phyloP scores from a whole-genome alignment of 192 early-diverging fungal species.

The Dimargaris cristalligena region DNA sequence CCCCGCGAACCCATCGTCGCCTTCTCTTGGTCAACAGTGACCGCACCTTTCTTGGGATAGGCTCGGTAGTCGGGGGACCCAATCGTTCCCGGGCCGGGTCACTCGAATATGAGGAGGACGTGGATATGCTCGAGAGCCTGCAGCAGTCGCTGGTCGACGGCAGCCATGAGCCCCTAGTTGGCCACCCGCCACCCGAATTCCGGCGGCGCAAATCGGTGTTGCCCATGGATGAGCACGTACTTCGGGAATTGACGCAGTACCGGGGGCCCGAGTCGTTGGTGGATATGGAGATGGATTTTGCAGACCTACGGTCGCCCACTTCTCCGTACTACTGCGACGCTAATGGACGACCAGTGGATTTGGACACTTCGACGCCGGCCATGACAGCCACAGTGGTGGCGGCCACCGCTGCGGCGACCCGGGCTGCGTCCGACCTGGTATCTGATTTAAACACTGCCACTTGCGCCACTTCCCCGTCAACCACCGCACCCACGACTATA shows the following conservation, averaged over 20 bases:
- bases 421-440: too few species aligned
- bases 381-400: too few species aligned
- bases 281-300: conserved; percentile 6
- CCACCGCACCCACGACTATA: too few species aligned
- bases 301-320: background rate
- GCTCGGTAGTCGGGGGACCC: too few species aligned
- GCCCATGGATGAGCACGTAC: conserved; percentile 42
- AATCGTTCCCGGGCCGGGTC: background rate
- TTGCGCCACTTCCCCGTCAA: too few species aligned
- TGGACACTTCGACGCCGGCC: too few species aligned
- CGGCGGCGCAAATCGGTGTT: conserved; percentile 41
- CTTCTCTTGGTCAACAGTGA: background rate
- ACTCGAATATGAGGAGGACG: background rate
- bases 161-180: conserved; percentile 16
- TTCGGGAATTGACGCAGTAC: conserved; percentile 38
- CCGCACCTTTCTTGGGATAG: background rate
- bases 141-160: background rate
- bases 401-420: too few species aligned
- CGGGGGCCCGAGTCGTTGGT: conserved; percentile 37
- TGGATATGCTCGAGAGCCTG: background rate
- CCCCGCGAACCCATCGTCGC: too few species aligned
- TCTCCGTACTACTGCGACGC: background rate
- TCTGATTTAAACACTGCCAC: too few species aligned
- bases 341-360: too few species aligned
- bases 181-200: conserved; percentile 10